Conservation (phyloP, 202 grass and related monocot species). For the Cymbopogon flexuosus region DNA sequence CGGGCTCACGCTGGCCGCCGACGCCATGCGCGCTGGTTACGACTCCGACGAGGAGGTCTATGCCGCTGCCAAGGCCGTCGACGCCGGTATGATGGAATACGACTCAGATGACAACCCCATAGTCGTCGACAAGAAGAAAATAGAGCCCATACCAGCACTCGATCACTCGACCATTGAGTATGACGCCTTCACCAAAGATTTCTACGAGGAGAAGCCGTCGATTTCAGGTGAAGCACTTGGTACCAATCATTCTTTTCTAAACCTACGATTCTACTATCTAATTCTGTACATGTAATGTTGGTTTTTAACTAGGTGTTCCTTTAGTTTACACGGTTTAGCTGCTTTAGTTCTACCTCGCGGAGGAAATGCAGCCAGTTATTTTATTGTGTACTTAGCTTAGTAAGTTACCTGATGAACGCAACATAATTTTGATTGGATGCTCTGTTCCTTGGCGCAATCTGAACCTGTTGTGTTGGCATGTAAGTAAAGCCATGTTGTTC, state of each 20-base stretch:
- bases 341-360: background rate
- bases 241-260: background rate
- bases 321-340: background rate
- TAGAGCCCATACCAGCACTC: constrained; percentile 75
- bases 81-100: constrained; percentile 86
- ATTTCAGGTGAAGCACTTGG: constrained; percentile 59
- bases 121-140: constrained; percentile 91
- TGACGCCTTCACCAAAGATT: constrained; percentile 75
- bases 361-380: background rate
- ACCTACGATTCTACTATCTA: background rate
- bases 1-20: constrained; percentile 64
- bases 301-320: background rate
- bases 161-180: constrained; percentile 81
- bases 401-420: background rate
- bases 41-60: constrained; percentile 97
- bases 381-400: background rate
- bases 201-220: constrained; percentile 85
- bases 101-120: constrained; percentile 91
- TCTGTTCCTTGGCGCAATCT: background rate
- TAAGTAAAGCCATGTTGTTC: background rate
- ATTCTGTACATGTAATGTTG: background rate
- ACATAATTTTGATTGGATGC: background rate
- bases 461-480: background rate
- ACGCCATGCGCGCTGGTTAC: constrained; percentile 82
- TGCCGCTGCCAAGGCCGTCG: constrained; percentile 88